Base-by-base conservation (phyloP, 139 green algal species). In the Chlorella sp. region DNA sequence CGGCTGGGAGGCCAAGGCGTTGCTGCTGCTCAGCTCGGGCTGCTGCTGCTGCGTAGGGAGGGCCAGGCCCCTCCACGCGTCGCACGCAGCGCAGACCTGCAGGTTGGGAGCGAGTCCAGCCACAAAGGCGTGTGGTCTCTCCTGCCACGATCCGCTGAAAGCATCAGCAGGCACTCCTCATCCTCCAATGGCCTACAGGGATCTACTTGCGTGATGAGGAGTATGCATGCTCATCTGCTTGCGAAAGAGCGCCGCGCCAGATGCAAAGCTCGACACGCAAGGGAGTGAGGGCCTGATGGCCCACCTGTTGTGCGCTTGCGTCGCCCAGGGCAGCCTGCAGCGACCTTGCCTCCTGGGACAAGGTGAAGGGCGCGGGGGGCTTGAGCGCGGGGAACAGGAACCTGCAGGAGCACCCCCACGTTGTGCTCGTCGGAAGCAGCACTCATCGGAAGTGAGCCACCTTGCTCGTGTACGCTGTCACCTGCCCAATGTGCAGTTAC, bases 371-470 rank as follows among this genome's bases (percentile, higher is more conserved):
- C 14, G 62, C 35, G 0, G 87, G 84, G 0, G 90, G 86, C 69
- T 91, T 87, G 26, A 95, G 73, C 1, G 82, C 90, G 0, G 93
- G 93, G 65, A 95, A 94, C 22, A 85, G 89, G 79, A 95, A 91
- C 85, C 85, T 89, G 75, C 34, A 33, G 22, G 30, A 78, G 31
- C 31, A 35, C 49, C 34, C 55, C 33, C 31, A 51, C 26, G 0
- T 20, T 10, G 50, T 3, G 0, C 55, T 4, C 29, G 61, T 42
- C 5, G n/a, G n/a, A n/a, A n/a, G n/a, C n/a, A n/a, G n/a, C n/a
- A n/a, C n/a, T n/a, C n/a, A n/a, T n/a, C n/a, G n/a, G n/a, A n/a
- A n/a, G n/a, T n/a, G n/a, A n/a, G n/a, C 67, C 5, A 30, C 4
- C 22, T 26, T 29, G 2, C 62, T 49, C 42, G 27, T 62, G 55